A percentile compares a stretch with the other conserved stretches of the same genome.
These are phyloP conservation scores for Aspergillus caelatus DNA, from an alignment of 2,329 filamentous ascomycete species.

Conservation along the genomic window DNA sequence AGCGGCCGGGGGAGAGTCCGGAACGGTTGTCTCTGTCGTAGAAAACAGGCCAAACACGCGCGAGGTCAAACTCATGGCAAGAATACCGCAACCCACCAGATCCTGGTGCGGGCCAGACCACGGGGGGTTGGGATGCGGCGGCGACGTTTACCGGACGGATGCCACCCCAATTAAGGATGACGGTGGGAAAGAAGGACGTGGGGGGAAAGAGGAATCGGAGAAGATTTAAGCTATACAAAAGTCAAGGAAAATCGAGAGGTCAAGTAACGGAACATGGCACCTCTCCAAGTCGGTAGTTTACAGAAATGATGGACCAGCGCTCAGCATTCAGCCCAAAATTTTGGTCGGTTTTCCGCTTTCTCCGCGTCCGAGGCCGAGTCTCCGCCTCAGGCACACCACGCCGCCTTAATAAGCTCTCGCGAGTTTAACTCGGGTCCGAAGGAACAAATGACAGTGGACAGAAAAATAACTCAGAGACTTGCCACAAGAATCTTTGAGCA, in stretches of 20 bases:
- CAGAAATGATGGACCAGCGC: not conserved
- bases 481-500: no score
- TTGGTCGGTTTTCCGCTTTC: slow-evolving; percentile 36
- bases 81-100: slow-evolving; percentile 35
- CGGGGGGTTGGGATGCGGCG: slow-evolving; percentile 28
- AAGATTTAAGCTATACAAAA: slow-evolving; percentile 9
- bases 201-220: slow-evolving; percentile 7
- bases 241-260: slow-evolving; percentile 12
- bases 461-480: no score
- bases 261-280: slow-evolving; percentile 20
- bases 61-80: slow-evolving; percentile 62
- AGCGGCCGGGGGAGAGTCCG: slow-evolving; percentile 30
- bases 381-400: slow-evolving; percentile 29
- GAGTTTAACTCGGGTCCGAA: not conserved
- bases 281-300: slow-evolving; percentile 8
- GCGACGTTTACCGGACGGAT: slow-evolving; percentile 18
- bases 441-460: not conserved
- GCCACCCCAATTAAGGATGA: slow-evolving; percentile 18
- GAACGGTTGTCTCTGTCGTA: slow-evolving; percentile 38
- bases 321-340: slow-evolving; percentile 28
- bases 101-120: slow-evolving; percentile 34
- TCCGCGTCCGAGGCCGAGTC: slow-evolving; percentile 29
- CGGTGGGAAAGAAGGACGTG: slow-evolving; percentile 13
- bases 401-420: slow-evolving; percentile 5
- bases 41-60: slow-evolving; percentile 57